Conservation (phyloP, 352 stramenopile genomes). For the Elongisporangium prolatum region DNA sequence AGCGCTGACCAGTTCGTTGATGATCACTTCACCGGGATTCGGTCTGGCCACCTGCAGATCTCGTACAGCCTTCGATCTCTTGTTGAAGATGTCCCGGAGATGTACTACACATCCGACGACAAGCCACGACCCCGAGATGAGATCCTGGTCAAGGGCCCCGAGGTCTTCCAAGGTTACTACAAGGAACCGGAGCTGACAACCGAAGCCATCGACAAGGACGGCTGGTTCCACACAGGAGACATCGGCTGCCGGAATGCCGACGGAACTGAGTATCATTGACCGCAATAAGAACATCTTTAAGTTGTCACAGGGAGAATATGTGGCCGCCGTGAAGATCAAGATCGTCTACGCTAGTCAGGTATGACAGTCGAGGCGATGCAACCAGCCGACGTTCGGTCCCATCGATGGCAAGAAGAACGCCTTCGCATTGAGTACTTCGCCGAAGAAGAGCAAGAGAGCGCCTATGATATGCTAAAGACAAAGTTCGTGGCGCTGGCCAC, state of each 20-base stretch:
- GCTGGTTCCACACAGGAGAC: slow-evolving; percentile 98
- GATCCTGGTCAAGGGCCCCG: slow-evolving; percentile 66
- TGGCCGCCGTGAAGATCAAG: slow-evolving; percentile 96
- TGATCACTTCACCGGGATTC: too few relatives aligned
- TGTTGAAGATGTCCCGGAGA: slow-evolving; percentile 92
- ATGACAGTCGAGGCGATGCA: too few relatives aligned
- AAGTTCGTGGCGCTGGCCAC: too few relatives aligned
- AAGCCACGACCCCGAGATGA: slow-evolving; percentile 58
- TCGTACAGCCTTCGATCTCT: too few relatives aligned
- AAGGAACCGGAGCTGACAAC: slow-evolving; percentile 91
- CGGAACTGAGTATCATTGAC: slow-evolving; percentile 90
- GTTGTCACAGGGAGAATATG: slow-evolving; percentile 95
- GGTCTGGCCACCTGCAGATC: too few relatives aligned
- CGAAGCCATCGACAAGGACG: slow-evolving; percentile 89
- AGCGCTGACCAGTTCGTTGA: too few relatives aligned
- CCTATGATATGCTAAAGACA: too few relatives aligned
- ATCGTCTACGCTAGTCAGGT: slow-evolving; percentile 90
- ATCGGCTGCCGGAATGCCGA: slow-evolving; percentile 94
- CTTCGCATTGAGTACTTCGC: too few relatives aligned
- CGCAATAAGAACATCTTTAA: slow-evolving; percentile 95
- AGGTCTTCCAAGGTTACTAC: slow-evolving; percentile 93
- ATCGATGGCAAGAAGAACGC: too few relatives aligned
- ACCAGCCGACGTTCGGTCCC: too few relatives aligned
- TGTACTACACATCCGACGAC: slow-evolving; percentile 93
- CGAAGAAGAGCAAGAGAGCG: too few relatives aligned